These are phyloP conservation scores for Sporothrix globosa DNA, from an alignment of 2,329 filamentous ascomycete genomes.

Conservation along the genomic window DNA sequence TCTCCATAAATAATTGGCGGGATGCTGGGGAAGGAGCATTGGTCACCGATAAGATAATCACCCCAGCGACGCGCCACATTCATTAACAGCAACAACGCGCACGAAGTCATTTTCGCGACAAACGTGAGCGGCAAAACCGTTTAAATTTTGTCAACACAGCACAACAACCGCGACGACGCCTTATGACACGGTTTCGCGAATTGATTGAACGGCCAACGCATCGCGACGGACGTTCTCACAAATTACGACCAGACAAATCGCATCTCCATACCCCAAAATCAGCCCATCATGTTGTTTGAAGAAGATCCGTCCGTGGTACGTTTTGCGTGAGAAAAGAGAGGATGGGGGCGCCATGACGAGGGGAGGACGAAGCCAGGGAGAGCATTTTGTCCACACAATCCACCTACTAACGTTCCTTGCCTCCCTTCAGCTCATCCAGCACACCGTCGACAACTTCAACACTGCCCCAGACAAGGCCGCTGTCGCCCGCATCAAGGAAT, in stretches of 20 bases:
- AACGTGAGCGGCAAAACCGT: background rate
- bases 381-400: background rate
- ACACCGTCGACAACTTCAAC: constrained; percentile 94
- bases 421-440: constrained; percentile 73
- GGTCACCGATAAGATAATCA: constrained; percentile 37
- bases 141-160: constrained; percentile 1
- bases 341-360: background rate
- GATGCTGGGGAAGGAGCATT: background rate
- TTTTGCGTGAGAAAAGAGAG: constrained; percentile 20
- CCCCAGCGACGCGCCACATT: constrained; percentile 33
- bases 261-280: background rate
- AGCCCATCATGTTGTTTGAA: constrained; percentile 81
- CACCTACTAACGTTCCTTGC: background rate
- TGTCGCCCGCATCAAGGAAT: constrained; percentile 81
- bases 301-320: constrained; percentile 85
- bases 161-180: background rate
- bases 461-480: constrained; percentile 84
- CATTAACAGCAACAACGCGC: constrained; percentile 7
- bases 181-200: too few species aligned
- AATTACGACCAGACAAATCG: background rate
- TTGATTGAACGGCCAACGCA: background rate
- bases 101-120: constrained; percentile 12
- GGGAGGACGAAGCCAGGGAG: too few species aligned
- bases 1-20: background rate
- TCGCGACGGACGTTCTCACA: background rate